Base-by-base conservation (phyloP, 140 eudicot species). In the Cichorium intybus region DNA sequence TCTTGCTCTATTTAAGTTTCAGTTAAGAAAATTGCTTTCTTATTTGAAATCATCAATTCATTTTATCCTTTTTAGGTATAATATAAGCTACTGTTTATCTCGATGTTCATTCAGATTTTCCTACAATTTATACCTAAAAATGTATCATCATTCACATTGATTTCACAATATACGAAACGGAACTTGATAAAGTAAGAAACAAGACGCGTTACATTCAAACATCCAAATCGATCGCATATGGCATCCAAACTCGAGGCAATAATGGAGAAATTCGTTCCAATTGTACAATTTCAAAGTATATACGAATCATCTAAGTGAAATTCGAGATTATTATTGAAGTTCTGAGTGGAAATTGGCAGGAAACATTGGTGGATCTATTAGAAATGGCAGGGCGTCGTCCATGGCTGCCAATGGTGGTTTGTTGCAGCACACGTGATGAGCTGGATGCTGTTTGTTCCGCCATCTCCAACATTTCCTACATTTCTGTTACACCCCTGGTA, bases 381-480 rank as follows among this genome's bases (percentile, higher is more conserved):
- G 81, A 90, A 66, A 78, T 83, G 86, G 95, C 96, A 3, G 95
- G 95, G 2, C 88, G 90, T 23, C 92, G 87, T 27, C 75, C 93
- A 3, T 73, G 82, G 64, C 82, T 93, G 59, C 97, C 99, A 1
- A 82, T 93, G 50, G 87, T 86, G 64, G 93, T 93, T 24, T 88
- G 99, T 68, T 88, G 95, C 66, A 85, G 83, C 66, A 81, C 86
- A 2, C 90, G 97, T 10, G 99, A 93, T 31, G 94, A 93, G 79
- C 95, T 93, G 26, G 99, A 93, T 57, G 87, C 94, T 8, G 90
- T 93, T 59, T 93, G 88, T 80, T 81, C 82, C 58, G 82, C 85
- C 33, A 79, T 88, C 22, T 79, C 97, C 64, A 80, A 54, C 62
- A 78, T 85, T 33, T 69, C 94, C 11, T 76, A 70, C 76, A 71